Base-by-base conservation (phyloP, 208 protist genomes). In the Leishmania tropica region DNA sequence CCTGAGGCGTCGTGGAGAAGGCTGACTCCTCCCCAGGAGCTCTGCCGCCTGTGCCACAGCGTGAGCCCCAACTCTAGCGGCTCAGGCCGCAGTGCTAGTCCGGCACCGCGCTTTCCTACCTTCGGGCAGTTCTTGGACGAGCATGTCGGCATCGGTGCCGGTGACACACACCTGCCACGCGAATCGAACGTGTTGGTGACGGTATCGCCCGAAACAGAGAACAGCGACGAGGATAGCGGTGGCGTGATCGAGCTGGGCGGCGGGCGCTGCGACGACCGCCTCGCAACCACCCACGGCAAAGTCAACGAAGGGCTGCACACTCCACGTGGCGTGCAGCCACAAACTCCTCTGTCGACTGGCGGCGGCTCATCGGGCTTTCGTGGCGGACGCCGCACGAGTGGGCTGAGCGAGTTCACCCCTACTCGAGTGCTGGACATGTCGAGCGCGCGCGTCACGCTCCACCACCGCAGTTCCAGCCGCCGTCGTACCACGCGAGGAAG, bases 81-180 rank as follows among this genome's bases (percentile, higher is more conserved):
- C n/a, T 87, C 85, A 31, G 73, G 67, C 64, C 88, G 85, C 51
- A 87, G 86, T 28, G 47, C 67, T 62, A 95, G 91, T 79, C 94
- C 94, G 42, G 90, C 92, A 11, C 94, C 94, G 45, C 94, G 94
- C 60, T 97, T 97, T 60, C 94, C 94, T 4, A 88, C 81, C 42
- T 97, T 95, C 75, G 88, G 85, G 8, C 81, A 95, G 81, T 96
- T 93, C 62, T 79, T 97, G 47, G 93, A 90, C 58, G 94, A 96
- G 21, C 88, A 91, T 53, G 76, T 84, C 28, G 62, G 75, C n/a
- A 73, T 81, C 3, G 81, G n/a, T n/a, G 79, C 74, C 35, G 77
- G 72, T 17, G 65, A 88, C 53, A 73, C 76, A 48, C 54, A 83
- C 11, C 64, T 81, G 28, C 78, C 81, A 31, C 85, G 79, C 0